A percentile compares a stretch with the other conserved stretches of the same genome.
Evolutionary conservation across 305 asterid genomes (phyloP).

Genomic region (Rubia occidens): DNA sequence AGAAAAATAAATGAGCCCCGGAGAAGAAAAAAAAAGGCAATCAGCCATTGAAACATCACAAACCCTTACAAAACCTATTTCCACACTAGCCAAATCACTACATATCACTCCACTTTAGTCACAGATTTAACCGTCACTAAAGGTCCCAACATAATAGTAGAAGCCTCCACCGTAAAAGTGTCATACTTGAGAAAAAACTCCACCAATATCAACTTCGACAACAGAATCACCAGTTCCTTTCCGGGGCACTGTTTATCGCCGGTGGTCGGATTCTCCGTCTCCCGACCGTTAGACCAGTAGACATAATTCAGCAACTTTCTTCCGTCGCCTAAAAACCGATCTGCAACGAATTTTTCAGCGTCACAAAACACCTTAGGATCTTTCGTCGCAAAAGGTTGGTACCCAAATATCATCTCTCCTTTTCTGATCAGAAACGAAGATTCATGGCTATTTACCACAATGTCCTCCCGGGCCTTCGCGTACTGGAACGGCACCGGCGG

Average conservation of each 20-base stretch:
- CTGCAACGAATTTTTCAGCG: slow-evolving; percentile 30
- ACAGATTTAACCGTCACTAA: slow-evolving; percentile 29
- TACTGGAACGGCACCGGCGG: slow-evolving; percentile 44
- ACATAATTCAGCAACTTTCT: slow-evolving; percentile 33
- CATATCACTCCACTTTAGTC: slow-evolving; percentile 13
- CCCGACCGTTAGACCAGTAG: slow-evolving; percentile 47
- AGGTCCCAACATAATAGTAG: slow-evolving; percentile 29
- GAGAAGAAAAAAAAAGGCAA: too few species aligned
- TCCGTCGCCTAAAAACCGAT: slow-evolving; percentile 43
- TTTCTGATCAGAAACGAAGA: slow-evolving; percentile 35
- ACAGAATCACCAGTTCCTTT: slow-evolving; percentile 31
- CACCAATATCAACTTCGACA: slow-evolving; percentile 34
- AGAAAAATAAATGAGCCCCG: too few species aligned
- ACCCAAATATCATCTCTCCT: slow-evolving; percentile 44
- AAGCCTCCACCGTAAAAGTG: slow-evolving; percentile 28
- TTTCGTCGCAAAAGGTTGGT: slow-evolving; percentile 44
- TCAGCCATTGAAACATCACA: too few species aligned
- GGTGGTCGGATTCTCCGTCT: slow-evolving; percentile 28
- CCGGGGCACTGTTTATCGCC: slow-evolving; percentile 43
- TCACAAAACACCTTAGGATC: slow-evolving; percentile 30
- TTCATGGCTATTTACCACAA: slow-evolving; percentile 28
- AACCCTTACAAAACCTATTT: too few species aligned
- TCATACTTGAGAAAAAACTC: slow-evolving; percentile 43
- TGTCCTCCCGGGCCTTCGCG: slow-evolving; percentile 38
- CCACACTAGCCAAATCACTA: too few species aligned